Percentiles rank a stretch among this genome's conserved stretches.
Evolutionary conservation across 345 rosid species (phyloP).

Genomic region (Toxicodendron radicans): DNA sequence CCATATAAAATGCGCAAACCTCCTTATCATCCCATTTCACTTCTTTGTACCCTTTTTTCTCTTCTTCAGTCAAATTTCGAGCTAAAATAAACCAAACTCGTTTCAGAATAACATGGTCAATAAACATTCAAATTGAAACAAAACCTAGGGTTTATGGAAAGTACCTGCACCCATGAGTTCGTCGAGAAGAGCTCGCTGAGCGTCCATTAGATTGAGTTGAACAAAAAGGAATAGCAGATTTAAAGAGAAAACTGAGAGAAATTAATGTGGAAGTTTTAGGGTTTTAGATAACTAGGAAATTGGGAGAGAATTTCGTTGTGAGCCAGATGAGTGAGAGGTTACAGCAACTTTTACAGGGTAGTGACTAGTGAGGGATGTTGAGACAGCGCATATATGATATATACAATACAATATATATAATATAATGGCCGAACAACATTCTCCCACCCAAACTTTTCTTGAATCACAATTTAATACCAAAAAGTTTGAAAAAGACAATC

Average conservation of each 20-base stretch:
- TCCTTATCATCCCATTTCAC: slow-evolving; percentile 92
- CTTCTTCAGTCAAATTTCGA: slow-evolving; percentile 87
- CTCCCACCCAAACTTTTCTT: too few relatives aligned
- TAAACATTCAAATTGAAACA: not conserved
- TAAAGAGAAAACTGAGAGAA: not conserved
- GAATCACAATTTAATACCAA: too few relatives aligned
- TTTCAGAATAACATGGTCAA: not conserved
- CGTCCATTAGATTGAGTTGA: slow-evolving; percentile 57
- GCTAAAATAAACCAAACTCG: slow-evolving; percentile 34
- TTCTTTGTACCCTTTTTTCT: slow-evolving; percentile 82
- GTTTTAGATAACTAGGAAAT: not conserved
- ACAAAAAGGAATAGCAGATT: not conserved
- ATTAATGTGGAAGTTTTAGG: not conserved
- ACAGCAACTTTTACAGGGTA: not conserved
- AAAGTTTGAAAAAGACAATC: too few relatives aligned
- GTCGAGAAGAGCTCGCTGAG: slow-evolving; percentile 92
- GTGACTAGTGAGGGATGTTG: too few relatives aligned
- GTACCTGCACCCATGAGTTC: slow-evolving; percentile 98
- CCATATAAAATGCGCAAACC: slow-evolving; percentile 91
- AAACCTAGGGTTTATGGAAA: not conserved
- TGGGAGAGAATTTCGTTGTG: not conserved
- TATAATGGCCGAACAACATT: too few relatives aligned
- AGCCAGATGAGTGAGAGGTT: not conserved
- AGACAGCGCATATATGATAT: too few relatives aligned
- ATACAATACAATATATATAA: too few relatives aligned